Evolutionary conservation across 2,329 filamentous ascomycete genomes (phyloP).

Genomic region (Pestalotiopsis fici): DNA sequence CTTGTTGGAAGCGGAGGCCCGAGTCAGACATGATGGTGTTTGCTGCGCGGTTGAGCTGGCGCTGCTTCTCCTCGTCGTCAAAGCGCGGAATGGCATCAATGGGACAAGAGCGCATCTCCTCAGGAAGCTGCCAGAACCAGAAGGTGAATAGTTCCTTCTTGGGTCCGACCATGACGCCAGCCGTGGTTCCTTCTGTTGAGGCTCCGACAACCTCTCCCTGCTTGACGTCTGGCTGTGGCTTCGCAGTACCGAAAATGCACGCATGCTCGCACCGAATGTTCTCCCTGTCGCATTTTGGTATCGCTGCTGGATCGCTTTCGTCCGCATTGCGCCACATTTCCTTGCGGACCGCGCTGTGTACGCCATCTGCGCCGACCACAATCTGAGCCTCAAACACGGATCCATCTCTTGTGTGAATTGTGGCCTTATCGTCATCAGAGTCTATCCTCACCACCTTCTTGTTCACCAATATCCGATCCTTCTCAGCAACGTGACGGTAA

Average conservation of each 20-base stretch:
- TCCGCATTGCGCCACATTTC: not conserved
- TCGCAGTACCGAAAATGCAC: constrained; percentile 2
- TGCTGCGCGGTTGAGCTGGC: not conserved
- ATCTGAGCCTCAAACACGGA: not conserved
- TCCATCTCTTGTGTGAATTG: not conserved
- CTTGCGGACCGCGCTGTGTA: not conserved
- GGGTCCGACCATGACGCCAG: constrained; percentile 1
- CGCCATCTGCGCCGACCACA: not conserved
- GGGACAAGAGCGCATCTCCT: not conserved
- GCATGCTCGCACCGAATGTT: not conserved
- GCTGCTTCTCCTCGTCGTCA: constrained; percentile 1
- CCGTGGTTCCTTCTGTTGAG: not conserved
- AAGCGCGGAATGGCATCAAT: not conserved
- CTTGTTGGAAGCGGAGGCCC: not conserved
- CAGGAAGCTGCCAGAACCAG: constrained; percentile 7
- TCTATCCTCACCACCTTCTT: not conserved
- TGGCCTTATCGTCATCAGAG: not conserved
- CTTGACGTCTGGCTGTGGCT: not conserved
- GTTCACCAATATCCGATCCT: not conserved
- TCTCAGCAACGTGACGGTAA: not conserved
- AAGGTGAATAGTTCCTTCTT: constrained; percentile 1
- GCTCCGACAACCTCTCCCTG: not conserved
- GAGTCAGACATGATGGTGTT: not conserved
- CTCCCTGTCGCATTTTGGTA: not conserved
- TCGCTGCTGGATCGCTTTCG: not conserved